Conservation (phyloP, 164 flowering plant genomes). For the Euptelea pleiosperma region DNA sequence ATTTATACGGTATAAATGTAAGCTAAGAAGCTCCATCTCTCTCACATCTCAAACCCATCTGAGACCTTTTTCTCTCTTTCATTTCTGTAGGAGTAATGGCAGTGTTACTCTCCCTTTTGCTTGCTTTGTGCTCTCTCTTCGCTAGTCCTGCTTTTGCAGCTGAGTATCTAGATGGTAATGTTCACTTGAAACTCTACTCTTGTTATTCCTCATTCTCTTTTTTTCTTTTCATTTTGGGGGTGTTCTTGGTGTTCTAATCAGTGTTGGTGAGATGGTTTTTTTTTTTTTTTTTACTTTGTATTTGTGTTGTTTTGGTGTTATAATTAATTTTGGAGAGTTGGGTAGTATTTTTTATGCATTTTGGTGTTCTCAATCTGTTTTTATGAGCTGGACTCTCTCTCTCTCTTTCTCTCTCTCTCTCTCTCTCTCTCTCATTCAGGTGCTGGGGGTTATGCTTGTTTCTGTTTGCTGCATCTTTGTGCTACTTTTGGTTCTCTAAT, state of each 20-base stretch:
- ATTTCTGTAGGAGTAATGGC: conserved; percentile 6
- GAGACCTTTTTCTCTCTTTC: background rate
- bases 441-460: no score
- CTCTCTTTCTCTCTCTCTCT: background rate
- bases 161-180: conserved; percentile 25
- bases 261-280: background rate
- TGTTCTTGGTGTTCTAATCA: background rate
- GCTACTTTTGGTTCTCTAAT: conserved; percentile 1
- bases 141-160: conserved; percentile 19
- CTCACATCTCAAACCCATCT: background rate
- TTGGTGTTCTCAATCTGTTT: no score
- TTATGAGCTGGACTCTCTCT: no score
- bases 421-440: background rate
- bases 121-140: conserved; percentile 20
- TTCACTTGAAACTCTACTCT: background rate
- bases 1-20: no score
- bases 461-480: no score
- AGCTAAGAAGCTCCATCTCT: no score
- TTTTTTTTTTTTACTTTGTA: no score
- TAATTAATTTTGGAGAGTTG: no score
- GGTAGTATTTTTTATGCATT: no score
- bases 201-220: background rate
- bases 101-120: conserved; percentile 5
- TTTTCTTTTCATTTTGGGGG: background rate
- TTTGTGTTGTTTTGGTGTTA: no score